phyloP scores from a whole-genome alignment of 2,329 filamentous ascomycete genomes.

The Cercospora beticola region DNA sequence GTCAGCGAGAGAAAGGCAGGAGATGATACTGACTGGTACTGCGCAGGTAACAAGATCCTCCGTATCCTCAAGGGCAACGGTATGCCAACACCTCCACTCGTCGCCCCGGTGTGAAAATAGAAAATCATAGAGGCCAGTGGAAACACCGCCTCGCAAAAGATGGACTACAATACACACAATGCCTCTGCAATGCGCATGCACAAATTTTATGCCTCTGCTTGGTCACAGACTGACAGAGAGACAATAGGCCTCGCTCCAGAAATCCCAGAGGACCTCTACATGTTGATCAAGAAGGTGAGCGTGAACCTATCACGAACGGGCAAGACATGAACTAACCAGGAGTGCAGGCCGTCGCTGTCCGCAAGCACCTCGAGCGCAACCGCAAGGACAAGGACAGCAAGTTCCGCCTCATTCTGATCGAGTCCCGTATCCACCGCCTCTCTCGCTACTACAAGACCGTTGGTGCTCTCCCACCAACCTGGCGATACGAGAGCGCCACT shows the following conservation, averaged over 20 bases:
- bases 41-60: slow-evolving; percentile 95
- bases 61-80: slow-evolving; percentile 96
- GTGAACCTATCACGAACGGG: background rate
- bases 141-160: slow-evolving; percentile 30
- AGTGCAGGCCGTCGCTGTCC: slow-evolving; percentile 84
- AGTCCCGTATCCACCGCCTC: slow-evolving; percentile 99
- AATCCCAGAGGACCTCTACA: slow-evolving; percentile 99
- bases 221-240: slow-evolving; percentile 47
- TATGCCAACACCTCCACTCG: slow-evolving; percentile 56
- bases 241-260: slow-evolving; percentile 93
- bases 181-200: slow-evolving; percentile 22
- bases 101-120: slow-evolving; percentile 46
- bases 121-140: slow-evolving; percentile 15
- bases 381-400: slow-evolving; percentile 99
- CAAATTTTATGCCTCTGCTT: slow-evolving; percentile 44
- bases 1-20: background rate
- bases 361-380: slow-evolving; percentile 99
- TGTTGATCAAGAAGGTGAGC: slow-evolving; percentile 98
- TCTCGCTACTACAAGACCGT: slow-evolving; percentile 99
- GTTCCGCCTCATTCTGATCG: slow-evolving; percentile 99
- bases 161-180: slow-evolving; percentile 23
- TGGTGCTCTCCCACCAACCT: slow-evolving; percentile 79
- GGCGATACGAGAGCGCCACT: slow-evolving; percentile 98
- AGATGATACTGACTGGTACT: slow-evolving; percentile 18
- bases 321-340: background rate